phyloP scores from a whole-genome alignment of 208 protist genomes.

The Crithidia brevicula region DNA sequence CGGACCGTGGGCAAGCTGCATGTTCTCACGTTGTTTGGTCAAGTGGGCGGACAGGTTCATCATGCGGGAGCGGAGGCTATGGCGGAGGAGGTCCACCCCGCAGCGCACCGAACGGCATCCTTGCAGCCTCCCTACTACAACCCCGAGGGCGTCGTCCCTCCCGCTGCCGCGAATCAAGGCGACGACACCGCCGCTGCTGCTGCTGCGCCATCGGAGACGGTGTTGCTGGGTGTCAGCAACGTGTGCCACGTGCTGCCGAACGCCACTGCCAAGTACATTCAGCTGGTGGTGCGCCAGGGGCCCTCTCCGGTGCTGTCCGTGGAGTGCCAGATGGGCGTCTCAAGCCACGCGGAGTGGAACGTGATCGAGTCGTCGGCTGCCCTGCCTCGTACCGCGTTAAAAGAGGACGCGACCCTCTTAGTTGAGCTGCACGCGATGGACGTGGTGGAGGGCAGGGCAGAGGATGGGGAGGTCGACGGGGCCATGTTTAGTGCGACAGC shows the following conservation, averaged over 20 bases:
- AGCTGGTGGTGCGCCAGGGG: constrained; percentile 46
- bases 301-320: constrained; percentile 45
- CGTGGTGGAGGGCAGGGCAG: constrained; percentile 22
- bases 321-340: constrained; percentile 34
- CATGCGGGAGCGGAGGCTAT: neutral
- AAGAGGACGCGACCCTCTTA: neutral
- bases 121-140: constrained; percentile 25
- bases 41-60: constrained; percentile 11
- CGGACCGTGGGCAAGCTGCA: constrained; percentile 14
- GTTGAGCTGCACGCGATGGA: constrained; percentile 35
- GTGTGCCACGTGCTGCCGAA: constrained; percentile 47
- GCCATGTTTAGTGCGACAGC: neutral
- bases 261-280: constrained; percentile 43
- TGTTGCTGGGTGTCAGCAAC: constrained; percentile 66
- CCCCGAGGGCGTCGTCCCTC: constrained; percentile 5
- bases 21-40: constrained; percentile 20
- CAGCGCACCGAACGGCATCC: neutral
- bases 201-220: constrained; percentile 3
- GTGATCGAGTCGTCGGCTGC: constrained; percentile 44
- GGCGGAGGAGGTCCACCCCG: neutral
- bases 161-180: too few relatives aligned
- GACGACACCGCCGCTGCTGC: neutral
- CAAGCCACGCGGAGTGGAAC: constrained; percentile 50
- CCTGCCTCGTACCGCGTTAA: constrained; percentile 19
- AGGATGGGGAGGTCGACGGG: neutral